phyloP scores from a whole-genome alignment of 768 basidiomycete species.

The Lactarius quietus region DNA sequence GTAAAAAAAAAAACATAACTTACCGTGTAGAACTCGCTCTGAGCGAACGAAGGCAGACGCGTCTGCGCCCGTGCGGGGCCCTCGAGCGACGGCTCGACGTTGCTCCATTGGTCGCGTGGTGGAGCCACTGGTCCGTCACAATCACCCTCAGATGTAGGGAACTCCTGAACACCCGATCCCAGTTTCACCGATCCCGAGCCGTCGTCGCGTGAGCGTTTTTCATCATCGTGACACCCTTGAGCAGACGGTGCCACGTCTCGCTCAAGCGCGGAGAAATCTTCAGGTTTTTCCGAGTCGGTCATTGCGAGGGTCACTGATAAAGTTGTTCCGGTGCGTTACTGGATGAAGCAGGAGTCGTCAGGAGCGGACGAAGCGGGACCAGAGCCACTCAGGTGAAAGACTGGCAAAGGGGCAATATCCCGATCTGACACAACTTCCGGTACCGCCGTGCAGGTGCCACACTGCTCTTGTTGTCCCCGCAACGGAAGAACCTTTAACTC shows the following conservation, averaged over 20 bases:
- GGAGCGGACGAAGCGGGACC: not conserved
- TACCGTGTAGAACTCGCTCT: conserved; percentile 21
- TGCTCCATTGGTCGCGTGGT: not conserved
- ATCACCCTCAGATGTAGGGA: not conserved
- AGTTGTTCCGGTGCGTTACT: not conserved
- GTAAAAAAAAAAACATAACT: not conserved
- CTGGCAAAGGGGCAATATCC: not conserved
- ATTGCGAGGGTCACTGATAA: no score
- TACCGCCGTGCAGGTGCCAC: no score
- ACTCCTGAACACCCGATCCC: not conserved
- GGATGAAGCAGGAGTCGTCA: not conserved
- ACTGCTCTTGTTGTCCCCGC: not conserved
- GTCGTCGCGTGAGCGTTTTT: not conserved
- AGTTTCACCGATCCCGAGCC: not conserved
- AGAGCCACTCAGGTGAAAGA: not conserved
- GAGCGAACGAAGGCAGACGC: conserved; percentile 15
- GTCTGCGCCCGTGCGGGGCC: not conserved
- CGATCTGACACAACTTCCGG: not conserved
- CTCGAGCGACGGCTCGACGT: not conserved
- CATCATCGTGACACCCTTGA: not conserved
- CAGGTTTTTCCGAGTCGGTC: not conserved
- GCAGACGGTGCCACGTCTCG: not conserved
- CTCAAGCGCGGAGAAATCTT: not conserved
- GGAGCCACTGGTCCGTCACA: not conserved
- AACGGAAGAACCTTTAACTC: not conserved